Evolutionary conservation across 768 basidiomycete genomes (phyloP).

Genomic region (Lenzites betulinus): DNA sequence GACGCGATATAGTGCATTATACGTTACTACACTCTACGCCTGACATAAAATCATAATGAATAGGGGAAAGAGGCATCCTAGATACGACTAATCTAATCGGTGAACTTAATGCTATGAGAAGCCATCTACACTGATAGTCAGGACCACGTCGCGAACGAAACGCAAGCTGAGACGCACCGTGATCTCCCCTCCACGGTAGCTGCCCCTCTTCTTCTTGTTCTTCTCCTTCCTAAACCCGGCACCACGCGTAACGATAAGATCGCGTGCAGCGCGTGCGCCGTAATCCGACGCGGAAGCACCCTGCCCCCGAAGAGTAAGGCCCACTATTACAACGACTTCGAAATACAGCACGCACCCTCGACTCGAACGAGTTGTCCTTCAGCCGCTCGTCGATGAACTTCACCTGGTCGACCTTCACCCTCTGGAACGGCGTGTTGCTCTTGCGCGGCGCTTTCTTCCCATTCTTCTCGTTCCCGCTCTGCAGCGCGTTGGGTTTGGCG

Average conservation of each 20-base stretch:
- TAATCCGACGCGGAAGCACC: constrained; percentile 77
- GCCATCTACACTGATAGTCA: constrained; percentile 51
- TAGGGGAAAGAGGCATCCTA: too few species aligned
- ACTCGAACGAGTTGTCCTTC: constrained; percentile 78
- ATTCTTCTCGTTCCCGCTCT: constrained; percentile 20
- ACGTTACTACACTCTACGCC: too few species aligned
- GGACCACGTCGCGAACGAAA: neutral
- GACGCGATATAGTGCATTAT: neutral
- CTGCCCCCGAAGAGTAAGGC: too few species aligned
- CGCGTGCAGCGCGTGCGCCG: constrained; percentile 79
- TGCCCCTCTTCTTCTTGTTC: constrained; percentile 98
- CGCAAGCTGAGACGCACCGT: constrained; percentile 55
- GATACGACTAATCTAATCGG: constrained; percentile 34
- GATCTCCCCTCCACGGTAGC: constrained; percentile 93
- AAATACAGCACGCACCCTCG: constrained; percentile 56
- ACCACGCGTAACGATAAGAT: constrained; percentile 91
- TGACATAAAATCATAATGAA: too few species aligned
- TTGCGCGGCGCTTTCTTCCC: constrained; percentile 37
- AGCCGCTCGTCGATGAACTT: constrained; percentile 47
- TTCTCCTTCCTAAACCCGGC: constrained; percentile 98
- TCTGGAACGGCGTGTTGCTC: constrained; percentile 71
- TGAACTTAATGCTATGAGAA: constrained; percentile 88
- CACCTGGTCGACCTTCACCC: constrained; percentile 70
- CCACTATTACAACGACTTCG: too few species aligned
- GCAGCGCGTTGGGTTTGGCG: neutral